Conservation (phyloP, 1,284 basidiomycete genomes). For the Moesziomyces sp. region DNA sequence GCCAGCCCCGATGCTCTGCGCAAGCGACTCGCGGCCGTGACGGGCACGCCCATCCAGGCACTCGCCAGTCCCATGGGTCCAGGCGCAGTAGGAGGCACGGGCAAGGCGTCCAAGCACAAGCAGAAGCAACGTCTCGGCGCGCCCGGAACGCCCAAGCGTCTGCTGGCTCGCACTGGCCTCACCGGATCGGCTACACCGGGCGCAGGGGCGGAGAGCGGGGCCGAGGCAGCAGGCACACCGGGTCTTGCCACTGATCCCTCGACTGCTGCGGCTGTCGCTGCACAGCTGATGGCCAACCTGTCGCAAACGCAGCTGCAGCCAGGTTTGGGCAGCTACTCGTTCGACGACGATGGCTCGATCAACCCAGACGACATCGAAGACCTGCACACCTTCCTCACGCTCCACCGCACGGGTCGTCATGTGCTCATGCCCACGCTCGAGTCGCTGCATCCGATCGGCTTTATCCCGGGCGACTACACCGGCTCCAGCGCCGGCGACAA, state of each 20-base stretch:
- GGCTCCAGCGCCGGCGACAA: constrained; percentile 17
- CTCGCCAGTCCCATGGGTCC: constrained; percentile 33
- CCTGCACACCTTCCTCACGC: constrained; percentile 44
- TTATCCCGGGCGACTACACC: constrained; percentile 29
- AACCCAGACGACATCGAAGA: constrained; percentile 51
- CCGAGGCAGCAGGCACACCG: constrained; percentile 3
- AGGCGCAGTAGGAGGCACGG: constrained; percentile 5
- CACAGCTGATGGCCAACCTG: constrained; percentile 31
- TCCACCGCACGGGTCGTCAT: constrained; percentile 22
- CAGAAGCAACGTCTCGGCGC: constrained; percentile 41
- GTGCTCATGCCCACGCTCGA: constrained; percentile 51
- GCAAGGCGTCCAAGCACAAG: constrained; percentile 35
- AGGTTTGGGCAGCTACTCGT: constrained; percentile 21
- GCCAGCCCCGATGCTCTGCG: constrained; percentile 42
- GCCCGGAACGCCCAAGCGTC: constrained; percentile 40
- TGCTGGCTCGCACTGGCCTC: constrained; percentile 13
- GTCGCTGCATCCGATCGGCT: constrained; percentile 50
- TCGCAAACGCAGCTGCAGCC: constrained; percentile 28
- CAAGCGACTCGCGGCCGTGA: constrained; percentile 41
- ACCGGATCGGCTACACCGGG: constrained; percentile 27
- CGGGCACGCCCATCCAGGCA: constrained; percentile 30
- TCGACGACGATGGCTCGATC: constrained; percentile 54
- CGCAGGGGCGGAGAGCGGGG: background rate
- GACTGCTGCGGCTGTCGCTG: constrained; percentile 16
- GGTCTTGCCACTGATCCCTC: constrained; percentile 1